These are phyloP conservation scores for Trichophaea hybrida DNA, from an alignment of 2,329 filamentous ascomycete species.

Conservation along the genomic window DNA sequence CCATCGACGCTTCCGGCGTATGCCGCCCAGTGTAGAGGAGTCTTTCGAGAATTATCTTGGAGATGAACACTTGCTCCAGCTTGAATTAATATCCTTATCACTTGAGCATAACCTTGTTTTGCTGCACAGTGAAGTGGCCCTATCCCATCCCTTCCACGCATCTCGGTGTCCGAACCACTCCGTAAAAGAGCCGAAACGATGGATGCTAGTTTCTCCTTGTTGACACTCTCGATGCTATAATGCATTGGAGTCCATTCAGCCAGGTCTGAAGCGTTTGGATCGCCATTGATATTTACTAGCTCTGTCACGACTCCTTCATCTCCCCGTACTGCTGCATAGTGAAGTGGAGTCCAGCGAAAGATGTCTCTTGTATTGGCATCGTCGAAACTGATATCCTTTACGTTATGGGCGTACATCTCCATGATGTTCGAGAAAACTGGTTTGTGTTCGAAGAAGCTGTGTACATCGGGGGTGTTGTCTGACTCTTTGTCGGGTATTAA, in stretches of 20 bases:
- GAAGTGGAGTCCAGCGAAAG: slow-evolving; percentile 24
- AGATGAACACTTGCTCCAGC: slow-evolving; percentile 4
- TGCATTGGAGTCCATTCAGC: slow-evolving; percentile 25
- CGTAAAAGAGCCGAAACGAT: neutral
- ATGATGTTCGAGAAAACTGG: neutral
- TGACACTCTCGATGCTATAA: slow-evolving; percentile 11
- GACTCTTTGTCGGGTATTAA: neutral
- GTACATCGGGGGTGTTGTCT: neutral
- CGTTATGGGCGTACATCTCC: neutral
- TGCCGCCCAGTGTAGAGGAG: too few species aligned
- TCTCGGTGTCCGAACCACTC: slow-evolving; percentile 4
- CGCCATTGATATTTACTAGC: neutral
- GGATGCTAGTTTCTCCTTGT: neutral
- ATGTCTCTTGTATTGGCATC: slow-evolving; percentile 15
- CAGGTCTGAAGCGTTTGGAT: neutral
- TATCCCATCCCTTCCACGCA: slow-evolving; percentile 11
- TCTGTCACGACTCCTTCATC: neutral
- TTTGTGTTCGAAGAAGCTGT: neutral
- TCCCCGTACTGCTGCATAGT: slow-evolving; percentile 14
- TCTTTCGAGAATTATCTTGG: too few species aligned
- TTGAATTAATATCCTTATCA: neutral
- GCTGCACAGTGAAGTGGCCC: slow-evolving; percentile 24
- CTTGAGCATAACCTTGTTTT: slow-evolving; percentile 8
- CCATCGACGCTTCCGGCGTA: too few species aligned
- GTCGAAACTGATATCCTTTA: neutral